These are phyloP conservation scores for Rutstroemia sp. DNA, from an alignment of 2,329 filamentous ascomycete species.

Conservation along the genomic window DNA sequence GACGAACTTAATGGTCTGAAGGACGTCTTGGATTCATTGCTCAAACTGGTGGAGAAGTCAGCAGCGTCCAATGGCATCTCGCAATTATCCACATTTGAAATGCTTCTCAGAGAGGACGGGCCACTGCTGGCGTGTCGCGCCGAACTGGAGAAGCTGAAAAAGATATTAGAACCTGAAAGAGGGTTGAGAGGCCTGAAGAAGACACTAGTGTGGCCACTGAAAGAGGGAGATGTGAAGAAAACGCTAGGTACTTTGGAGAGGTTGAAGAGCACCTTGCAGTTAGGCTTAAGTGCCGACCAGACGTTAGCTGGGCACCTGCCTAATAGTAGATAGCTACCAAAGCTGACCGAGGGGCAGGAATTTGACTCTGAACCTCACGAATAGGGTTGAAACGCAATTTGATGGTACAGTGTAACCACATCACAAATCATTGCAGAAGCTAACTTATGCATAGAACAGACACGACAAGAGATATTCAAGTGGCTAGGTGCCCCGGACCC, in stretches of 20 bases:
- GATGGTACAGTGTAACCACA: slow-evolving; percentile 2
- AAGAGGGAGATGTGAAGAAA: slow-evolving; percentile 14
- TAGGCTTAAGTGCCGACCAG: slow-evolving; percentile 18
- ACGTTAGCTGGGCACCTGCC: slow-evolving; percentile 8
- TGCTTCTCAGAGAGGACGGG: slow-evolving; percentile 13
- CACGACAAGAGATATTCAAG: slow-evolving; percentile 8
- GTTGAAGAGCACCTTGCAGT: slow-evolving; percentile 15
- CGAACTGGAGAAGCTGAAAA: slow-evolving; percentile 12
- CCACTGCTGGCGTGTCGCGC: slow-evolving; percentile 13
- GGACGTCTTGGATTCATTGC: slow-evolving; percentile 15
- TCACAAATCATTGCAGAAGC: too few species aligned
- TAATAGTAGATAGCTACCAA: too few species aligned
- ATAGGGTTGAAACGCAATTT: slow-evolving; percentile 12
- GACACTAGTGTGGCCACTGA: slow-evolving; percentile 16
- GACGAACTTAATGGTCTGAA: slow-evolving; percentile 16
- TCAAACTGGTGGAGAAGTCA: slow-evolving; percentile 15
- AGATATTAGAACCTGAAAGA: slow-evolving; percentile 12
- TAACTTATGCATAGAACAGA: slow-evolving; percentile 7
- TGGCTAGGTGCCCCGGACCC: slow-evolving; percentile 24
- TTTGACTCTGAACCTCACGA: slow-evolving; percentile 10
- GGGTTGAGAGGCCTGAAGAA: slow-evolving; percentile 15
- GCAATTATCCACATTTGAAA: slow-evolving; percentile 12
- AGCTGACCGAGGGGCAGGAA: slow-evolving; percentile 4
- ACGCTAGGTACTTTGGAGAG: slow-evolving; percentile 15
- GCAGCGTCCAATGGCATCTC: not conserved